Conservation (phyloP, 1,284 basidiomycete genomes). For the Puccinia polysora region DNA sequence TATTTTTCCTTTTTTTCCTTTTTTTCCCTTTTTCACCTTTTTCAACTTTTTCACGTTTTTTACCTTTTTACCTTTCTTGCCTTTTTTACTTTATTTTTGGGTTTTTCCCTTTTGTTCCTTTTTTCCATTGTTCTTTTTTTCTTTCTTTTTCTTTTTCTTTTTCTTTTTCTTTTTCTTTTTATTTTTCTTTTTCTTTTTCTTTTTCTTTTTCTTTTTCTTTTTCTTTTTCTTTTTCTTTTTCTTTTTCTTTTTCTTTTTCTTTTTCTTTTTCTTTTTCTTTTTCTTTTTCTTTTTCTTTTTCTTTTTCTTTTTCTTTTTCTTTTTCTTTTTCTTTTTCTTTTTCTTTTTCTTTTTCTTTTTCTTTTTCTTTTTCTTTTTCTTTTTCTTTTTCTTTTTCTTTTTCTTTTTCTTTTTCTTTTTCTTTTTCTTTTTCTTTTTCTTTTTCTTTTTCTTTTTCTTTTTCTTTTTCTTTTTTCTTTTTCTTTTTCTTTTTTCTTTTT, state of each 20-base stretch:
- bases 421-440: no score
- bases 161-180: neutral
- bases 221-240: neutral
- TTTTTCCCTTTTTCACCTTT: no score
- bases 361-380: no score
- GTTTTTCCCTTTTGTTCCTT: neutral
- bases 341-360: neutral
- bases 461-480: neutral
- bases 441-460: neutral
- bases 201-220: neutral
- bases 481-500: neutral
- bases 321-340: neutral
- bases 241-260: neutral
- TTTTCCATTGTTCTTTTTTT: no score
- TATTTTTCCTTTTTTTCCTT: no score
- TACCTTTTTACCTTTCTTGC: neutral
- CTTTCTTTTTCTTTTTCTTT: neutral
- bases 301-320: neutral
- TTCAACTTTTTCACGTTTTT: neutral
- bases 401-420: no score
- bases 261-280: neutral
- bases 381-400: no score
- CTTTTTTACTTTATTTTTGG: neutral
- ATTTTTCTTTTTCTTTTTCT: neutral
- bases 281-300: neutral